These are phyloP conservation scores for Chrysosporium queenslandicum DNA, from an alignment of 2,329 filamentous ascomycete genomes.

Conservation along the genomic window DNA sequence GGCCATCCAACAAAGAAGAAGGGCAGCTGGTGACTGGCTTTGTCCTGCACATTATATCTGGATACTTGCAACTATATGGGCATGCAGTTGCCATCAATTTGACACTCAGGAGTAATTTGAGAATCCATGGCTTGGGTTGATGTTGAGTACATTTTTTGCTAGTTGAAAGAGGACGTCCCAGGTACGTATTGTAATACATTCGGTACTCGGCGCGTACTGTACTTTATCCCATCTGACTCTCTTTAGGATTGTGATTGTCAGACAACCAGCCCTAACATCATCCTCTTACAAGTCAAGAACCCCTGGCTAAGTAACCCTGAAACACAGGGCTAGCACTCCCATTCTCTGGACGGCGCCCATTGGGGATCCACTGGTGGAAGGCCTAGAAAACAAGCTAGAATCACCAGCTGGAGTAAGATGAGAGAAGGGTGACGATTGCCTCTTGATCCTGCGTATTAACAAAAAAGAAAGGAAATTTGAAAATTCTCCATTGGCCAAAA, in stretches of 20 bases:
- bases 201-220: too few relatives aligned
- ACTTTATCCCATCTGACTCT: not conserved
- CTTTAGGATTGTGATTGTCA: slow-evolving; percentile 5
- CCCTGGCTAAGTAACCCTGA: slow-evolving; percentile 8
- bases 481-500: not conserved
- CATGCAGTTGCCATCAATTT: too few relatives aligned
- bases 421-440: not conserved
- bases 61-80: too few relatives aligned
- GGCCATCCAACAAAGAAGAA: slow-evolving; percentile 1
- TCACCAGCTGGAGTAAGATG: slow-evolving; percentile 1
- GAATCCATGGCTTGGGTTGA: too few relatives aligned
- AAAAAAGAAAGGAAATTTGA: slow-evolving; percentile 1
- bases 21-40: not conserved
- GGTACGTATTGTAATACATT: too few relatives aligned
- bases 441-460: too few relatives aligned
- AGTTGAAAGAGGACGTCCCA: too few relatives aligned
- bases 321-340: slow-evolving; percentile 8
- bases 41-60: not conserved
- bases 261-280: slow-evolving; percentile 9
- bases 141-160: too few relatives aligned
- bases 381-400: slow-evolving; percentile 7
- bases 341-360: slow-evolving; percentile 5
- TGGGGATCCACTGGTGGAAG: slow-evolving; percentile 2
- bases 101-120: too few relatives aligned
- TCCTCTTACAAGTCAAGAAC: not conserved